Evolutionary conservation across 257 asterid genomes (phyloP).

Genomic region (Verbena officinalis): DNA sequence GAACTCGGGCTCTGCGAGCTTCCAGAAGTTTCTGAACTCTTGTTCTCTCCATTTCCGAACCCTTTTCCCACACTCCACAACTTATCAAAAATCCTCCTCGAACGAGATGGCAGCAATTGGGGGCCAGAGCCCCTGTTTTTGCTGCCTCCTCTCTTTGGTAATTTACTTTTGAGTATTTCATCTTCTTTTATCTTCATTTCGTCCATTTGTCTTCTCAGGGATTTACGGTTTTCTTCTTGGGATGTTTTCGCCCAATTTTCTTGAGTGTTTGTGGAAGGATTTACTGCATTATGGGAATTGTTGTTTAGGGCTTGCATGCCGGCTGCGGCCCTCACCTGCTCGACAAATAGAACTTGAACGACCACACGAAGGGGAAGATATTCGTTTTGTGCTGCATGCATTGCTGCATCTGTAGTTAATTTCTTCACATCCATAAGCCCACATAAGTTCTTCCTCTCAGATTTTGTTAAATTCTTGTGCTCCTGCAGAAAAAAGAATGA

Average conservation of each 20-base stretch:
- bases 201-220: slow-evolving; percentile 52
- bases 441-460: slow-evolving; percentile 74
- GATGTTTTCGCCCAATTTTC: slow-evolving; percentile 50
- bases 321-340: slow-evolving; percentile 70
- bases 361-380: slow-evolving; percentile 80
- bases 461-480: slow-evolving; percentile 59
- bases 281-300: slow-evolving; percentile 32
- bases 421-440: slow-evolving; percentile 78
- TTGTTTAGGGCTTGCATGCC: slow-evolving; percentile 37
- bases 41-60: slow-evolving; percentile 53
- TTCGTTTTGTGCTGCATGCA: slow-evolving; percentile 94
- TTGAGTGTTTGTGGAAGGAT: slow-evolving; percentile 35
- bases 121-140: slow-evolving; percentile 52
- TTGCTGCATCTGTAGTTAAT: slow-evolving; percentile 62
- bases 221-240: slow-evolving; percentile 38
- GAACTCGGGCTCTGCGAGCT: slow-evolving; percentile 89
- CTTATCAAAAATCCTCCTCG: slow-evolving; percentile 84
- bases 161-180: slow-evolving; percentile 39
- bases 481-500: slow-evolving; percentile 40
- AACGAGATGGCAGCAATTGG: slow-evolving; percentile 81
- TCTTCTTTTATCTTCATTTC: slow-evolving; percentile 59
- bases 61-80: slow-evolving; percentile 74
- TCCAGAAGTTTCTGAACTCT: slow-evolving; percentile 84
- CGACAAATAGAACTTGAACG: slow-evolving; percentile 79
- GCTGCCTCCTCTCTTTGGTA: slow-evolving; percentile 46